These are phyloP conservation scores for Ascochyta fabae DNA, from an alignment of 2,329 filamentous ascomycete species.

Conservation along the genomic window DNA sequence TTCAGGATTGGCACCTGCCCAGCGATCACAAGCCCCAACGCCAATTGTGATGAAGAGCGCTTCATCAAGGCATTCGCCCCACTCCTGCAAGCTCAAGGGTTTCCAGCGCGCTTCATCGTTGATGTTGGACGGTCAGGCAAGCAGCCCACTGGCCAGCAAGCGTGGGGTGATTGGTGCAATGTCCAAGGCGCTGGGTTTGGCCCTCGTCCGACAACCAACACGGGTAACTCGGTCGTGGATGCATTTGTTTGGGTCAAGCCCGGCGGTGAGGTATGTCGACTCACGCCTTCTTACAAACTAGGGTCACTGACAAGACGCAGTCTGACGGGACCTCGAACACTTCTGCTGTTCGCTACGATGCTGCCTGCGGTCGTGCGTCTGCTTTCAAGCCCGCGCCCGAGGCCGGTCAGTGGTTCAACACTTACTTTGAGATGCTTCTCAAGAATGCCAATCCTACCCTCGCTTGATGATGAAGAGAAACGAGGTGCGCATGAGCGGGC, in stretches of 20 bases:
- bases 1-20: conserved; percentile 56
- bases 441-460: conserved; percentile 45
- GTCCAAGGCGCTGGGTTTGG: conserved; percentile 69
- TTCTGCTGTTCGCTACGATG: conserved; percentile 59
- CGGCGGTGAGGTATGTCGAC: conserved; percentile 55
- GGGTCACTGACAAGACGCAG: conserved; percentile 13
- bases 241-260: conserved; percentile 77
- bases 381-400: conserved; percentile 70
- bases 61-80: conserved; percentile 61
- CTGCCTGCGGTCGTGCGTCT: conserved; percentile 60
- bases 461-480: conserved; percentile 18
- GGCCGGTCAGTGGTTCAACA: conserved; percentile 71
- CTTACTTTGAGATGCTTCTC: conserved; percentile 48
- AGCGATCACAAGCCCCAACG: conserved; percentile 53
- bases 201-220: conserved; percentile 67
- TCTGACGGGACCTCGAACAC: conserved; percentile 54
- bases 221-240: conserved; percentile 65
- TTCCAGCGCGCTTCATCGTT: conserved; percentile 62
- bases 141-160: conserved; percentile 62
- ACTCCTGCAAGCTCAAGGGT: conserved; percentile 55
- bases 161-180: conserved; percentile 74
- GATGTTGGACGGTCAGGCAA: conserved; percentile 66
- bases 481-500: not conserved
- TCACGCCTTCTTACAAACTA: not conserved
- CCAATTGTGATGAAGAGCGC: conserved; percentile 61